Base-by-base conservation (phyloP, 257 asterid species). In the Capsicum chinense region DNA sequence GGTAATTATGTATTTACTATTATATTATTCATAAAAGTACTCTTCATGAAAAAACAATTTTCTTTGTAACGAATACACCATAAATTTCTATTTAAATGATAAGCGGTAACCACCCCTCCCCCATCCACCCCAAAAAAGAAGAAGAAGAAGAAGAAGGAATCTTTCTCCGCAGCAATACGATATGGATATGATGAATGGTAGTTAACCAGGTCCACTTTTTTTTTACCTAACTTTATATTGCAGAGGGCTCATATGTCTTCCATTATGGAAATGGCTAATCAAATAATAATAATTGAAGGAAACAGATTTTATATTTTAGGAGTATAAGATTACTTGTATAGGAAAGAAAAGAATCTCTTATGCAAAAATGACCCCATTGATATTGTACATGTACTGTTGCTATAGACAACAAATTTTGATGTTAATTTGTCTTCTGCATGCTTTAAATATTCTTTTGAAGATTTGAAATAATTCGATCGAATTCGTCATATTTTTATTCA, bases 261-360 rank as follows among this genome's bases (percentile, higher is more conserved):
- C 62, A 5, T 15, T 42, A 44, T 70, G 37, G 35, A 44, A 70
- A 70, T 44, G 42, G 57, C 6, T 70, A 44, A 17, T 70, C 35
- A 17, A 70, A 9, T 63, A 21, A 21, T 62, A 33, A 62, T 70
- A n/a, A 70, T 17, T 37, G 57, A 70, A 70, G 47, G 35, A 19
- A n/a, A 71, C 10, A 6, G 16, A 21, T 73, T 69, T 15, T 7
- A 42, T 16, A 69, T 42, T n/a, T 10, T 73, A 5, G 33, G 33
- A 26, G 42, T 73, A 12, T 7, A 48, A 73, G 42, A 42, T 11
- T 17, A 71, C 57, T 48, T 73, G 80, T 73, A 21, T 11, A 47
- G 19, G 59, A n/a, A 19, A 73, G 42, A 48, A 73, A 73, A 47
- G 42, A 73, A 73, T 73, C 80, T 73, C n/a, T 48, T 48, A 73